Conservation (phyloP, 352 stramenopile genomes). For the Elongisporangium prolatum region DNA sequence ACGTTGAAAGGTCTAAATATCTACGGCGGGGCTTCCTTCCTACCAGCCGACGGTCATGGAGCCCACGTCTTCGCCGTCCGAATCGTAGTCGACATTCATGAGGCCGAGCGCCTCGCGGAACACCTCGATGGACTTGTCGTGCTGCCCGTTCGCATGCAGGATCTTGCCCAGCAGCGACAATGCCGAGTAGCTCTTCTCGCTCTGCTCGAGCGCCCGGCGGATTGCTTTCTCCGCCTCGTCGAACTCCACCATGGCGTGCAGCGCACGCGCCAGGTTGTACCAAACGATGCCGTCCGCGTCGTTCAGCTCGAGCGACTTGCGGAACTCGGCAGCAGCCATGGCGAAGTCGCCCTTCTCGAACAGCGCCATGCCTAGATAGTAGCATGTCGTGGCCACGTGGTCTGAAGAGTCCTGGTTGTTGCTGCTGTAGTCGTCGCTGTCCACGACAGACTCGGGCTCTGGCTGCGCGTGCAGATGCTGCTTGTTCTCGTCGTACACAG, state of each 20-base stretch:
- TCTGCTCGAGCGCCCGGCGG: constrained; percentile 45
- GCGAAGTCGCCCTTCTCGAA: constrained; percentile 62
- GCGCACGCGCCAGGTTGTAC: constrained; percentile 67
- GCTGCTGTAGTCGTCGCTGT: constrained; percentile 3
- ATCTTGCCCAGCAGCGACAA: constrained; percentile 82
- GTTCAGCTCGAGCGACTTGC: constrained; percentile 64
- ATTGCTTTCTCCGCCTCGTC: constrained; percentile 69
- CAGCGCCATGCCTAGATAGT: constrained; percentile 64
- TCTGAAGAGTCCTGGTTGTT: constrained; percentile 9
- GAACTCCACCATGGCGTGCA: constrained; percentile 48
- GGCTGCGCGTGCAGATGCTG: constrained; percentile 23
- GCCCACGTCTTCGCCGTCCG: constrained; percentile 68
- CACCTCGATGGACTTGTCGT: constrained; percentile 68
- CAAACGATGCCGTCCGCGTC: constrained; percentile 65
- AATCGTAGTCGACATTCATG: constrained; percentile 62
- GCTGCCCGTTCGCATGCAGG: constrained; percentile 69
- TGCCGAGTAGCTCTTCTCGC: constrained; percentile 51
- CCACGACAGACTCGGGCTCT: constrained; percentile 7
- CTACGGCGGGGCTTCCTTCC: background rate
- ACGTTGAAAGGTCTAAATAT: background rate
- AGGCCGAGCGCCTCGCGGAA: constrained; percentile 73
- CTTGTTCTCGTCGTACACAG: constrained; percentile 43
- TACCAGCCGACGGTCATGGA: constrained; percentile 81
- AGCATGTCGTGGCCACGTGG: constrained; percentile 62
- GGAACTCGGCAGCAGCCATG: constrained; percentile 58